Conservation (phyloP, 352 stramenopile genomes). For the Albugo candida region DNA sequence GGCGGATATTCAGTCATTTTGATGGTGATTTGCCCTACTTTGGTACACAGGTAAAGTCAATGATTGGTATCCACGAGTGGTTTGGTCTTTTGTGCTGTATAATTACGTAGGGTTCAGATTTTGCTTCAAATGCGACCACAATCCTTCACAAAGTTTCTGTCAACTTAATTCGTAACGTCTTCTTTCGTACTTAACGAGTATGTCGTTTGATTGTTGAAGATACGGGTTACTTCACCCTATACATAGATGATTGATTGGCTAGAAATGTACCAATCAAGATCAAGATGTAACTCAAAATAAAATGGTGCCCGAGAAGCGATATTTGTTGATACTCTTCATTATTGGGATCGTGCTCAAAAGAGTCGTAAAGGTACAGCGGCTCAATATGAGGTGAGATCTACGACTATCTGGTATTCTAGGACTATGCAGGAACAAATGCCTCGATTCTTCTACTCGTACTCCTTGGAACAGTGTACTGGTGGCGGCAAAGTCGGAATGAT, state of each 20-base stretch:
- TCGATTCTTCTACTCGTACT: conserved; percentile 40
- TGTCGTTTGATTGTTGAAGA: not conserved
- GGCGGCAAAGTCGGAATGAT: conserved; percentile 26
- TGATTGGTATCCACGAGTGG: too few relatives aligned
- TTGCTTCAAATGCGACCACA: too few relatives aligned
- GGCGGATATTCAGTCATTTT: too few relatives aligned
- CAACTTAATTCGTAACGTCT: not conserved
- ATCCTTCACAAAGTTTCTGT: not conserved
- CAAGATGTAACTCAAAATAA: not conserved
- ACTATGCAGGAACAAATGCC: conserved; percentile 32
- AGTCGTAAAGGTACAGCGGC: conserved; percentile 22
- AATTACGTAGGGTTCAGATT: too few relatives aligned
- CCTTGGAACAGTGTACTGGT: conserved; percentile 44
- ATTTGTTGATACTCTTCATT: conserved; percentile 54
- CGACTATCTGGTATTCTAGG: conserved; percentile 12
- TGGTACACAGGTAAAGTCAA: too few relatives aligned
- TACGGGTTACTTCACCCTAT: not conserved
- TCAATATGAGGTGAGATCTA: not conserved
- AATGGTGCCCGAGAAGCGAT: conserved; percentile 32
- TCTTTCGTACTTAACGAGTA: not conserved
- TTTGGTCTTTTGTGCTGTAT: too few relatives aligned
- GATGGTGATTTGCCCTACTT: too few relatives aligned
- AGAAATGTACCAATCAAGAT: not conserved
- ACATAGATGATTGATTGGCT: not conserved
- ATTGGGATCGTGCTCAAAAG: conserved; percentile 37